Evolutionary conservation across 2,329 filamentous ascomycete species (phyloP).

Genomic region (Rugonectria rugulosa): DNA sequence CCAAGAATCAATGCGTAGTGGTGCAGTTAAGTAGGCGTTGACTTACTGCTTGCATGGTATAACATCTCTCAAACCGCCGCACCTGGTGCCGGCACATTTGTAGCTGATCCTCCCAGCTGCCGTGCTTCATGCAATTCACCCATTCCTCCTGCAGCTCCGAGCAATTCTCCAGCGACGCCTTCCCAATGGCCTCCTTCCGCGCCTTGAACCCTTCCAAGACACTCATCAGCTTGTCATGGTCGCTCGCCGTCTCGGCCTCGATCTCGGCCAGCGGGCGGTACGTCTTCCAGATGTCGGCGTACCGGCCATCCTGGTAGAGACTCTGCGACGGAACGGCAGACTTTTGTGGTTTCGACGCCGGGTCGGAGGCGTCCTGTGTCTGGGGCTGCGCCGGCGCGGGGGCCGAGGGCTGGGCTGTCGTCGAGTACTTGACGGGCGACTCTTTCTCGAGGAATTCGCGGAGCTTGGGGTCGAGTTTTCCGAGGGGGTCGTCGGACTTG

Average conservation of each 20-base stretch:
- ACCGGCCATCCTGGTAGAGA: constrained; percentile 67
- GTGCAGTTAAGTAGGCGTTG: not conserved
- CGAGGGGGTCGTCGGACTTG: constrained; percentile 64
- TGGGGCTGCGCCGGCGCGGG: constrained; percentile 16
- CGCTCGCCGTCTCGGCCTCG: constrained; percentile 72
- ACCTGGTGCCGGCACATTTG: constrained; percentile 85
- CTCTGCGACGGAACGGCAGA: constrained; percentile 56
- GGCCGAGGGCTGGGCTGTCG: constrained; percentile 38
- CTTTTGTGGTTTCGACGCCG: constrained; percentile 24
- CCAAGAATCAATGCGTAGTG: not conserved
- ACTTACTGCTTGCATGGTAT: constrained; percentile 81
- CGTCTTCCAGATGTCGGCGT: constrained; percentile 90
- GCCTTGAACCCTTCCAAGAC: constrained; percentile 87
- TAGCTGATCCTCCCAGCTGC: constrained; percentile 71
- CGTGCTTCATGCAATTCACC: constrained; percentile 80
- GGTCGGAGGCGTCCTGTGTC: constrained; percentile 14
- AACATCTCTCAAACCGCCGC: constrained; percentile 82
- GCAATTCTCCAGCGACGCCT: constrained; percentile 92
- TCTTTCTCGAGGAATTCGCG: constrained; percentile 86
- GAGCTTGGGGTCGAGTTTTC: constrained; percentile 81
- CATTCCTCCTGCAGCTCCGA: constrained; percentile 85
- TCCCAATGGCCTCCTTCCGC: constrained; percentile 78
- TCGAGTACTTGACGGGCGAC: constrained; percentile 77
- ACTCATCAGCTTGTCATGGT: constrained; percentile 81
- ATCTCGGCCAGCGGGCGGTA: constrained; percentile 79